Evolutionary conservation across 441 rosid species (phyloP), one percentile per base, ranked within the genome.

Genomic region (Jatropha podagrica): DNA sequence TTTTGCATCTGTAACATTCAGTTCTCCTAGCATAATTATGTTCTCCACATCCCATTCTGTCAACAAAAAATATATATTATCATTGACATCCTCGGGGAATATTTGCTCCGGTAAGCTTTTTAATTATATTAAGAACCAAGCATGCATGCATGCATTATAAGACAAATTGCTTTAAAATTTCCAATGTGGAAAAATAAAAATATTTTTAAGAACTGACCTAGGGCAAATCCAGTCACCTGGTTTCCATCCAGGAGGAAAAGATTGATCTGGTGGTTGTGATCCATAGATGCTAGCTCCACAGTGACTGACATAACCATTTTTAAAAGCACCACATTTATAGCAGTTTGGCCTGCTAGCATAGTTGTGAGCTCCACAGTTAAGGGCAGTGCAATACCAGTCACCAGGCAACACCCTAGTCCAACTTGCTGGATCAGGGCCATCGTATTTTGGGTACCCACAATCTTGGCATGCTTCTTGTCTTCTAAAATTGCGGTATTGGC

Each of bases 161-260:
- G 23, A 23, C 23, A 23, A 23, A 23, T 23, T 23, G 23, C 23
- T 23, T 23, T 23, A 23, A 23, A 23, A 23, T 23, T 23, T 23
- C 23, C 23, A 23, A 23, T 23, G 23, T 23, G 23, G 23, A 23
- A 23, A 23, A 23, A 23, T 23, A 23, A 23, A 23, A 23, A 23
- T 23, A 23, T 23, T 23, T 9, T 58, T 10, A 40, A 17, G 69
- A 61, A 74, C 77, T 77, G 59, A 88, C 91, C 89, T 82, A 2
- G 86, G 77, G 85, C 99, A 95, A 69, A 92, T 74, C 98, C 98
- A 95, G 72, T 93, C 98, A 58, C 99, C 99, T 23, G 86, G 10
- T 83, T 93, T 93, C 99, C 99, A 95, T 11, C 98, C 99, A 0
- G 99, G 96, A 68, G 93, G 97, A 40, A 41, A 80, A 71, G 76